Conservation (phyloP, 192 early-diverging fungal species). For the Oehlia diaphana region DNA sequence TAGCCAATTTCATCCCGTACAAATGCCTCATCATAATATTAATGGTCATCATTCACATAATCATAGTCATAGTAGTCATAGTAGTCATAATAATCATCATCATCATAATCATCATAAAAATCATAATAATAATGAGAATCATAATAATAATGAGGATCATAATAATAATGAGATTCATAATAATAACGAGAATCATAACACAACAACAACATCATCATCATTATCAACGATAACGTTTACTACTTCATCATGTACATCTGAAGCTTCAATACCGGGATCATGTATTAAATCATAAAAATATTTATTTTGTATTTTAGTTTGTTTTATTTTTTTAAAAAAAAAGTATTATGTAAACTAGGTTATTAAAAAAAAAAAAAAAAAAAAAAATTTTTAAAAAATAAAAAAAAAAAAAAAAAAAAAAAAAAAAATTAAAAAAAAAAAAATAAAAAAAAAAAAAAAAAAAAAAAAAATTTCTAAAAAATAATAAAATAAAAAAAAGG, state of each 20-base stretch:
- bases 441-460: too few relatives aligned
- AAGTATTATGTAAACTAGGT: too few relatives aligned
- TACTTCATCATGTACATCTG: too few relatives aligned
- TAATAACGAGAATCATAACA: background rate
- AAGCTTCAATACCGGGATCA: background rate
- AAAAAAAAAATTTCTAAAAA: too few relatives aligned
- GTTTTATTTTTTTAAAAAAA: too few relatives aligned
- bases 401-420: too few relatives aligned
- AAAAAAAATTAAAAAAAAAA: too few relatives aligned
- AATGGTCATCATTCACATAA: background rate
- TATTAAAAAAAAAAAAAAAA: too few relatives aligned
- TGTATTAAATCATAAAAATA: background rate
- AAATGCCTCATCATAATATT: background rate
- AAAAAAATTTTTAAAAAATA: too few relatives aligned
- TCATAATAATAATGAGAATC: background rate
- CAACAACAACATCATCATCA: background rate
- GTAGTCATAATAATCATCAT: background rate
- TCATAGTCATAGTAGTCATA: constrained; percentile 3
- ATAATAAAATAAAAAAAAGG: too few relatives aligned
- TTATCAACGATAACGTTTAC: too few relatives aligned
- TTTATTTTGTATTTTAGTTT: too few relatives aligned
- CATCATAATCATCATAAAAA: background rate
- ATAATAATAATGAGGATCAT: background rate
- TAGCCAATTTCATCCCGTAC: constrained; percentile 13
- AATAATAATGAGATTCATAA: background rate